phyloP scores from a whole-genome alignment of 208 protist species.

The Leishmania major region DNA sequence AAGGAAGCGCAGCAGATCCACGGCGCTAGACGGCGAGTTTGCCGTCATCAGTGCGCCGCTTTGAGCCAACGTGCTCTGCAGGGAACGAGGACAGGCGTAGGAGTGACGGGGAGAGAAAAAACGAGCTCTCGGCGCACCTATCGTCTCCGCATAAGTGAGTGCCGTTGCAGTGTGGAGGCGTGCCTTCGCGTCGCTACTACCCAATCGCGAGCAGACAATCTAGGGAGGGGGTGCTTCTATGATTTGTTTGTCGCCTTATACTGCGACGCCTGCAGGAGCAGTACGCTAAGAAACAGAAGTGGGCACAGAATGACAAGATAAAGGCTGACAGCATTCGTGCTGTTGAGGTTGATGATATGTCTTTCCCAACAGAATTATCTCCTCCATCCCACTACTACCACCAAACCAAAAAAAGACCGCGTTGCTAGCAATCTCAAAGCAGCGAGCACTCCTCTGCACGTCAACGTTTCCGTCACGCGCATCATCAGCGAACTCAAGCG shows the following conservation, averaged over 20 bases:
- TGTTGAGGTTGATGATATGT: not conserved
- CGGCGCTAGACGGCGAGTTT: constrained; percentile 13
- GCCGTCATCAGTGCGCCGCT: not conserved
- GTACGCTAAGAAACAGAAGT: not conserved
- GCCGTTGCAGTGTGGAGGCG: not conserved
- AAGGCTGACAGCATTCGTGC: not conserved
- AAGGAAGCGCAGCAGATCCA: constrained; percentile 64
- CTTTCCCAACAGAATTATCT: not conserved
- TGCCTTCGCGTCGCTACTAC: not conserved
- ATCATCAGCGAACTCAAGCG: not conserved
- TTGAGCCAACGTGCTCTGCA: not conserved
- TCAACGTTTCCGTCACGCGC: not conserved
- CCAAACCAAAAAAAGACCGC: not conserved
- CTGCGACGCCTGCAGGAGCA: not conserved
- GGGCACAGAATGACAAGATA: not conserved
- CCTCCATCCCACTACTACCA: too few species aligned
- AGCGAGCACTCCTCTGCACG: not conserved
- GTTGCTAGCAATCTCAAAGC: not conserved
- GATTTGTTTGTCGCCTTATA: not conserved
- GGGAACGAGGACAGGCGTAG: not conserved
- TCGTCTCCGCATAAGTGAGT: not conserved
- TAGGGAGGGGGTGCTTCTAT: not conserved
- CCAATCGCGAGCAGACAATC: not conserved
- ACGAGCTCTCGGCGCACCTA: not conserved
- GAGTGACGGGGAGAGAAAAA: not conserved